A percentile compares a stretch with the other conserved stretches of the same genome.
These are phyloP conservation scores for Hortiboletus flavorubellus DNA, from an alignment of 768 basidiomycete species.

Conservation along the genomic window DNA sequence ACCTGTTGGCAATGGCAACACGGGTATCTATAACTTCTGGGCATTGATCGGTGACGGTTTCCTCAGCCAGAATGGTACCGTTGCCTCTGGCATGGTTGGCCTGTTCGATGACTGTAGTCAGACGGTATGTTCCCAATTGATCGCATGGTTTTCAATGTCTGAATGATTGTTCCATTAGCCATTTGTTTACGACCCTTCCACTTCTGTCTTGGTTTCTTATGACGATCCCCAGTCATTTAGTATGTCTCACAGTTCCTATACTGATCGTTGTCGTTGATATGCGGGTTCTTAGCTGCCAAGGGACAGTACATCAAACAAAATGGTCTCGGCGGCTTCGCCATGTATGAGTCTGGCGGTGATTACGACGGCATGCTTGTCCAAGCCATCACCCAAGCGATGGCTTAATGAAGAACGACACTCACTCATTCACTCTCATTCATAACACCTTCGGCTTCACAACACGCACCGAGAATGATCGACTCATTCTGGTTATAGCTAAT, in stretches of 20 bases:
- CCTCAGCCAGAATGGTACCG: constrained; percentile 46
- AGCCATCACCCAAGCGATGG: constrained; percentile 31
- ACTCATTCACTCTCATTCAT: neutral
- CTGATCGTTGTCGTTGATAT: neutral
- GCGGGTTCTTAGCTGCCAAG: constrained; percentile 35
- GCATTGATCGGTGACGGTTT: constrained; percentile 57
- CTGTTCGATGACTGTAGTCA: constrained; percentile 65
- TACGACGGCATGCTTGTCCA: constrained; percentile 34
- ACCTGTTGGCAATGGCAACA: constrained; percentile 38
- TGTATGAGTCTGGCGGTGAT: constrained; percentile 47
- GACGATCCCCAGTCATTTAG: constrained; percentile 62
- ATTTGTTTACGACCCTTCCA: constrained; percentile 56
- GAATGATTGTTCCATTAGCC: constrained; percentile 41
- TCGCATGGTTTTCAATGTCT: neutral
- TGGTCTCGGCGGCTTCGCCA: constrained; percentile 41
- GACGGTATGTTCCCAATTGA: constrained; percentile 48
- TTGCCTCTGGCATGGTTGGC: constrained; percentile 49
- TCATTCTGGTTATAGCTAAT: constrained; percentile 12
- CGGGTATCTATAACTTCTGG: constrained; percentile 63
- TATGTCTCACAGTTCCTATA: constrained; percentile 17
- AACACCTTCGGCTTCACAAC: constrained; percentile 6
- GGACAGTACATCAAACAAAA: constrained; percentile 36
- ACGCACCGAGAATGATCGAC: constrained; percentile 19
- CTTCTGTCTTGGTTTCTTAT: constrained; percentile 59
- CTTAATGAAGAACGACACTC: constrained; percentile 10